Evolutionary conservation across 1,284 basidiomycete genomes (phyloP).

Genomic region (Cutaneotrichosporon sp.): DNA sequence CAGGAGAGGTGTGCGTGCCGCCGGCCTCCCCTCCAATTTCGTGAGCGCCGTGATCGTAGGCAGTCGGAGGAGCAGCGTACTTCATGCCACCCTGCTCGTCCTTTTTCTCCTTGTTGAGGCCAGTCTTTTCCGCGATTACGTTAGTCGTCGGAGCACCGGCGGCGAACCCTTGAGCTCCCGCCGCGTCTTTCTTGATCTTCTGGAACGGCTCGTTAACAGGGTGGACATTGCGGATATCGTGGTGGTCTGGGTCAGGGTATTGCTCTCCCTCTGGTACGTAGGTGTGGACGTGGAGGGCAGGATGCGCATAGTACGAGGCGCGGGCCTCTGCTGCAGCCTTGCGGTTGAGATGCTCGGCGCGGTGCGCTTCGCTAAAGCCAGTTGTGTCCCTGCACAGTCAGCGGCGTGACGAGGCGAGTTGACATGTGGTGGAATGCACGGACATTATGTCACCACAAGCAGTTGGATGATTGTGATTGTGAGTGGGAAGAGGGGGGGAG

Average conservation of each 20-base stretch:
- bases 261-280: conserved; percentile 26
- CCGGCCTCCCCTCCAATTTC: conserved; percentile 40
- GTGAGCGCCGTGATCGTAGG: conserved; percentile 38
- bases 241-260: conserved; percentile 13
- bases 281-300: conserved; percentile 39
- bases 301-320: conserved; percentile 48
- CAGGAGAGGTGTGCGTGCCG: conserved; percentile 31
- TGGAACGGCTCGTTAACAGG: conserved; percentile 35
- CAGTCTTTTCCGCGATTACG: conserved; percentile 10
- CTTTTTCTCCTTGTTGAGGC: conserved; percentile 16
- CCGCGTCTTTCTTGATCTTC: neutral
- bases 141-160: neutral
- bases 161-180: conserved; percentile 1
- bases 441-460: neutral
- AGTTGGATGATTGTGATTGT: neutral
- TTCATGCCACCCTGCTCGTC: conserved; percentile 38
- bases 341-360: conserved; percentile 42
- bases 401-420: neutral
- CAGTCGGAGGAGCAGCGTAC: conserved; percentile 36
- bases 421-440: neutral
- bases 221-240: conserved; percentile 29
- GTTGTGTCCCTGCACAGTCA: conserved; percentile 34
- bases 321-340: conserved; percentile 43
- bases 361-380: conserved; percentile 21
- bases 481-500: neutral